Percentiles rank a stretch among this genome's conserved stretches.
Conservation (phyloP, 371 early-diverging fungal species). For the Apophysomyces elegans region DNA sequence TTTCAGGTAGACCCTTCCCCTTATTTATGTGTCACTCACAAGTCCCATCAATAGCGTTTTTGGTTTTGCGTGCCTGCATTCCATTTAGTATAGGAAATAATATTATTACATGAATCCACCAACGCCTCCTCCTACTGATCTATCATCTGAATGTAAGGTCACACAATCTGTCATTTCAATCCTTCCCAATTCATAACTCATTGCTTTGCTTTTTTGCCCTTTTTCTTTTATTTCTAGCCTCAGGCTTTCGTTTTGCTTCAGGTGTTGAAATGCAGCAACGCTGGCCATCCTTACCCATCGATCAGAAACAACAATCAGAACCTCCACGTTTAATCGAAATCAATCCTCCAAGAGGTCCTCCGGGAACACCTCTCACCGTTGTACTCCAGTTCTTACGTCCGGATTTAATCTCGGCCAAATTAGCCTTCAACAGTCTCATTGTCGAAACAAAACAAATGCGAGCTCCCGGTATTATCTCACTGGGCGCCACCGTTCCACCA, state of each 20-base stretch:
- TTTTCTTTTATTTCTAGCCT: neutral
- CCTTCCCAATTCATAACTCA: neutral
- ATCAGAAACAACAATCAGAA: neutral
- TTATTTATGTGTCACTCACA: slow-evolving; percentile 3
- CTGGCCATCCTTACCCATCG: neutral
- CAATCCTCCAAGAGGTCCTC: slow-evolving; percentile 17
- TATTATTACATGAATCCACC: slow-evolving; percentile 2
- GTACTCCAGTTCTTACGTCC: slow-evolving; percentile 12
- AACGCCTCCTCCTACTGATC: slow-evolving; percentile 5
- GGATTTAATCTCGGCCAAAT: slow-evolving; percentile 17
- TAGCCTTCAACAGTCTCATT: slow-evolving; percentile 38
- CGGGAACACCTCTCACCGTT: slow-evolving; percentile 23
- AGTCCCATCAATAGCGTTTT: neutral
- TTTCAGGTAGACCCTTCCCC: slow-evolving; percentile 7
- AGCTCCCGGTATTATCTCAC: slow-evolving; percentile 31
- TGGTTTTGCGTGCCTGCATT: slow-evolving; percentile 6
- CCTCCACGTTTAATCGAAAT: slow-evolving; percentile 11
- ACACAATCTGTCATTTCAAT: neutral
- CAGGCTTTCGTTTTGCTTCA: slow-evolving; percentile 1
- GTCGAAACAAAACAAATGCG: slow-evolving; percentile 41
- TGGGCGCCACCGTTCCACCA: slow-evolving; percentile 32
- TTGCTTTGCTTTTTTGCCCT: too few species aligned
- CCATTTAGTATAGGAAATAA: neutral
- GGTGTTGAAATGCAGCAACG: slow-evolving; percentile 1
- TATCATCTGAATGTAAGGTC: slow-evolving; percentile 3